Conservation (phyloP, 2,329 filamentous ascomycete genomes). For the Ceratocystis cubensis region DNA sequence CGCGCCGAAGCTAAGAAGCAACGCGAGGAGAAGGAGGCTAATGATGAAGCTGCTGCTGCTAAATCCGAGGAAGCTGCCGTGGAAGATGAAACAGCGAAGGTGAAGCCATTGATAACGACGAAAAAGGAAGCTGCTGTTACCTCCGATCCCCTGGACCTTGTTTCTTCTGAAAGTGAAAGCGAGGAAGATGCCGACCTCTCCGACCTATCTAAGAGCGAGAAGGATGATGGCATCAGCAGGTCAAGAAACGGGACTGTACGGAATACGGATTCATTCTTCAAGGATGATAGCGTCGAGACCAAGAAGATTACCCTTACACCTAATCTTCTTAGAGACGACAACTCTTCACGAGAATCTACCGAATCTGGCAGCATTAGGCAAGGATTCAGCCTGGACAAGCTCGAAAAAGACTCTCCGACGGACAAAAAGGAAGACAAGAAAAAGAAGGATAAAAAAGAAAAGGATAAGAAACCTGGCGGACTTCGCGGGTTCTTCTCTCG, state of each 20-base stretch:
- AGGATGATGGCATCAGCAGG: conserved; percentile 39
- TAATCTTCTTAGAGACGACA: conserved; percentile 77
- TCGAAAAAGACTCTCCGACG: conserved; percentile 40
- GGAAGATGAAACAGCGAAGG: conserved; percentile 42
- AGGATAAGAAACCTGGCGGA: conserved; percentile 47
- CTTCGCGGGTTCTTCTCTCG: conserved; percentile 51
- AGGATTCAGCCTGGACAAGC: conserved; percentile 61
- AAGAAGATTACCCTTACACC: conserved; percentile 96
- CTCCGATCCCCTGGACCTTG: neutral
- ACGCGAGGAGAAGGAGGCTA: conserved; percentile 23
- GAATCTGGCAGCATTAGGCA: conserved; percentile 40
- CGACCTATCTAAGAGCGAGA: neutral
- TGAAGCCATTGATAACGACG: conserved; percentile 36
- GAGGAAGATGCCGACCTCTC: conserved; percentile 9
- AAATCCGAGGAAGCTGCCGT: conserved; percentile 24
- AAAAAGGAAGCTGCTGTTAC: conserved; percentile 30
- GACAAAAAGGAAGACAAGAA: conserved; percentile 63
- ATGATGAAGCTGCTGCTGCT: conserved; percentile 11
- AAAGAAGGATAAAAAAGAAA: conserved; percentile 60
- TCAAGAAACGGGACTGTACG: conserved; percentile 77
- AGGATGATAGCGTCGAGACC: conserved; percentile 86
- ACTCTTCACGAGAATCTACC: conserved; percentile 41
- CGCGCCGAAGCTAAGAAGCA: conserved; percentile 27
- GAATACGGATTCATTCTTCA: conserved; percentile 95
- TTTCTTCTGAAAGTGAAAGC: neutral